Conservation (phyloP, 371 early-diverging fungal genomes). For the Blakeslea trispora region DNA sequence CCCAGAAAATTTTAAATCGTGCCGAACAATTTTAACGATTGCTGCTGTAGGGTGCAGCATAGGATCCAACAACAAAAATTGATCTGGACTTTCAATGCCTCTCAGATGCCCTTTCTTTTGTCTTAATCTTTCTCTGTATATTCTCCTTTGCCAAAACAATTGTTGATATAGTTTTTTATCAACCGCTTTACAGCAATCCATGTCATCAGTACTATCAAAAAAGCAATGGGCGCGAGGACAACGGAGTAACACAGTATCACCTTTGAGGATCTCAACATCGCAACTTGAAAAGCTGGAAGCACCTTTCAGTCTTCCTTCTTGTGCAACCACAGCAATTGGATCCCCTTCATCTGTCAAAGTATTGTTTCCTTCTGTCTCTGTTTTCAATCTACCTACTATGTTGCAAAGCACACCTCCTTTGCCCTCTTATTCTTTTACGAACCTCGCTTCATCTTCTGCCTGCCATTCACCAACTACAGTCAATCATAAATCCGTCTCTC, state of each 20-base stretch:
- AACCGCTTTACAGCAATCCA: background rate
- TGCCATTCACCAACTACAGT: background rate
- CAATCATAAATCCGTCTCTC: background rate
- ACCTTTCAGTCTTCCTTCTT: constrained; percentile 21
- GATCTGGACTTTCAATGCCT: background rate
- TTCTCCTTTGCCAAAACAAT: background rate
- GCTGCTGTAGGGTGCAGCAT: background rate
- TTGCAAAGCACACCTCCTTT: background rate
- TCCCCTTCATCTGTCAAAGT: constrained; percentile 30
- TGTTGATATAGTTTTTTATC: background rate
- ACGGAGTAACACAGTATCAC: constrained; percentile 5
- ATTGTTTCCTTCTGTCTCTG: constrained; percentile 39
- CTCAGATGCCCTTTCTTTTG: background rate
- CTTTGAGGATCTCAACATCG: constrained; percentile 45
- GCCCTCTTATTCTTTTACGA: background rate
- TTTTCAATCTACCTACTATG: constrained; percentile 28
- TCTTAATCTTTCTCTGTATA: background rate
- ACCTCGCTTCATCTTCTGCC: background rate
- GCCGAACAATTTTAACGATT: constrained; percentile 12
- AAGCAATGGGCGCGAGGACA: constrained; percentile 16
- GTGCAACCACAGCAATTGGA: constrained; percentile 15
- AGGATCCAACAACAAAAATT: background rate
- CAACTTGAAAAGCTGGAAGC: constrained; percentile 58
- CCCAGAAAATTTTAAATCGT: constrained; percentile 11
- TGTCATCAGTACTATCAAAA: constrained; percentile 9